Evolutionary conservation across 2,329 filamentous ascomycete species (phyloP), one percentile per base, ranked within the genome.

Genomic region (Cryphonectria carpinicola): DNA sequence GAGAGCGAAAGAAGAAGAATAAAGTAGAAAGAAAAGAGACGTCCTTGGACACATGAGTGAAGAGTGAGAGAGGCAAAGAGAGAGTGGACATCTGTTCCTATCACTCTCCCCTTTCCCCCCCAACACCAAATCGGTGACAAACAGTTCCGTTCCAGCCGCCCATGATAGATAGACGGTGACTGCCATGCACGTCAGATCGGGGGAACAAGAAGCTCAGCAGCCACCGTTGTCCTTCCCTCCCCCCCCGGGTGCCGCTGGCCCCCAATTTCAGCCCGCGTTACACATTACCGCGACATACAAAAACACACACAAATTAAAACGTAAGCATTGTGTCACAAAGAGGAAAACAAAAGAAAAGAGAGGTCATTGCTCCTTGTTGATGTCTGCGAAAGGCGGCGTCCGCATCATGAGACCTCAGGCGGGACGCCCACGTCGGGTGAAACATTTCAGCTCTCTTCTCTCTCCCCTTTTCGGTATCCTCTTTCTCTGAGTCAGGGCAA

Each of bases 171-270:
- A 49, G 37, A 49, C 1, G 62, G 10, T 43, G 39, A 49, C n/a
- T 25, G 46, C 22, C 39, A 62, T 71, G 70, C 70, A 66, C 46
- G 67, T 61, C 63, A 66, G 62, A 52, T 69, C 67, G n/a, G 46
- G 46, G 46, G 46, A 66, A 62, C 41, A 54, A 66, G 69, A 41
- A 49, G 32, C 22, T 62, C 61, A 39, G 54, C n/a, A n/a, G 46
- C 22, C 46, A n/a, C 19, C 2, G 8, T 46, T 22, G 4, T 22
- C 43, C 43, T 4, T 17, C 19, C 43, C 43, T 17, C 17, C 1
- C 43, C 14, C 43, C 19, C 8, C 32, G 32, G 32, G 19, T 49
- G 46, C 22, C 46, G 22, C 19, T 49, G 46, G 46, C 46, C 46
- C 46, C 46, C 46, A n/a, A n/a, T 3, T 49, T 1, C 17, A n/a